phyloP scores from a whole-genome alignment of 2,329 filamentous ascomycete genomes.

The Calonectria fujianensis region DNA sequence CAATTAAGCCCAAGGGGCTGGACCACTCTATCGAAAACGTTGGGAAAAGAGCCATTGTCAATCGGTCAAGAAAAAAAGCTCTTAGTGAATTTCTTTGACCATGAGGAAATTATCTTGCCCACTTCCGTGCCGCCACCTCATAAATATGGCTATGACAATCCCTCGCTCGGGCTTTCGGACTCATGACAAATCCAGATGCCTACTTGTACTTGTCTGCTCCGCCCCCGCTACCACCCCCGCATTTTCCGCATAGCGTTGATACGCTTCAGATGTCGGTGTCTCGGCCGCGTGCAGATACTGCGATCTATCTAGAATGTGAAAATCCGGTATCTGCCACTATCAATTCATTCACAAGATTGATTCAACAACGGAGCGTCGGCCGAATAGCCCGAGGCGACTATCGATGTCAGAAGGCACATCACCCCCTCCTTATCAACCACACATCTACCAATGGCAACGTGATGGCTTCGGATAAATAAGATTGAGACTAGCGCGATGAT shows the following conservation, averaged over 20 bases:
- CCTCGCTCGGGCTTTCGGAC: neutral
- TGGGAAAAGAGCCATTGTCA: neutral
- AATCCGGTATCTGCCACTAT: neutral
- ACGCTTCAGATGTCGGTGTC: neutral
- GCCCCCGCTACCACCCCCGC: neutral
- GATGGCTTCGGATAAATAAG: neutral
- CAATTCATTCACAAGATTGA: neutral
- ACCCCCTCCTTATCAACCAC: neutral
- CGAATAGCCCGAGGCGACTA: neutral
- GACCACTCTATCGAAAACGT: no score
- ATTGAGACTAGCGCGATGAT: neutral
- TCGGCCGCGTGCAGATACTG: neutral
- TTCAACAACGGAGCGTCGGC: neutral
- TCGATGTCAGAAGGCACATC: neutral
- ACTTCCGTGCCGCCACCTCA: neutral
- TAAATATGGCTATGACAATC: neutral
- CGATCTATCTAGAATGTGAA: neutral
- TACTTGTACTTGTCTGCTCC: neutral
- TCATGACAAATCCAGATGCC: neutral
- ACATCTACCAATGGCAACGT: neutral
- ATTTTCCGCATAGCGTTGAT: neutral
- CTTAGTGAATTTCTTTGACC: neutral
- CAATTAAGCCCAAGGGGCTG: neutral
- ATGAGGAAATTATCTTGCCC: neutral
- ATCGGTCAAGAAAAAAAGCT: neutral